Evolutionary conservation across 805 yeast genomes (phyloP).

Genomic region (Saccharomyces eubayanus): DNA sequence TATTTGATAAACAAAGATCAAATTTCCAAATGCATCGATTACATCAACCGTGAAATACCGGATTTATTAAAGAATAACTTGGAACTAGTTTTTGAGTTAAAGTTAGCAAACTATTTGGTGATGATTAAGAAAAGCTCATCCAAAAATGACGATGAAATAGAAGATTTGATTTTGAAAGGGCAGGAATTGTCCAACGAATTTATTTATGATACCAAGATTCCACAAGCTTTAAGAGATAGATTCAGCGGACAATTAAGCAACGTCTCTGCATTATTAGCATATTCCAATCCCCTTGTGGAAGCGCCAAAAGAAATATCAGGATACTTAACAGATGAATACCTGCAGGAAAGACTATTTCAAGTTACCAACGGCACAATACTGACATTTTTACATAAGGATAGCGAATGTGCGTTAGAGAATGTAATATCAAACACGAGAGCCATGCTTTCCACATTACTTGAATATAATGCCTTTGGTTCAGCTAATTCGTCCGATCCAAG

Average conservation of each 20-base stretch:
- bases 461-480: not conserved
- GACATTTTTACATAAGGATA: conserved; percentile 36
- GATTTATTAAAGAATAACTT: conserved; percentile 16
- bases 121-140: conserved; percentile 8
- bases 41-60: conserved; percentile 29
- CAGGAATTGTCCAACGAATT: conserved; percentile 21
- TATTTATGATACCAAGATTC: conserved; percentile 12
- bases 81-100: conserved; percentile 24
- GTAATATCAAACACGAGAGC: conserved; percentile 36
- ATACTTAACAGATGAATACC: conserved; percentile 20
- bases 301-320: conserved; percentile 24
- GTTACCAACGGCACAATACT: conserved; percentile 33
- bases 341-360: conserved; percentile 28
- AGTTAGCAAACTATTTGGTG: conserved; percentile 20
- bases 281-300: conserved; percentile 40
- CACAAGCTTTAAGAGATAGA: conserved; percentile 21
- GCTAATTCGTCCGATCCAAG: conserved; percentile 10
- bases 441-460: conserved; percentile 28
- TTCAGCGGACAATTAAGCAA: conserved; percentile 36
- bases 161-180: conserved; percentile 14
- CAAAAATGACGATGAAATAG: conserved; percentile 10
- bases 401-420: conserved; percentile 37
- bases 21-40: conserved; percentile 36
- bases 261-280: conserved; percentile 46
- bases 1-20: conserved; percentile 37